Evolutionary conservation across 306 rosid genomes (phyloP).

Genomic region (Elaeagnus macrophylla): DNA sequence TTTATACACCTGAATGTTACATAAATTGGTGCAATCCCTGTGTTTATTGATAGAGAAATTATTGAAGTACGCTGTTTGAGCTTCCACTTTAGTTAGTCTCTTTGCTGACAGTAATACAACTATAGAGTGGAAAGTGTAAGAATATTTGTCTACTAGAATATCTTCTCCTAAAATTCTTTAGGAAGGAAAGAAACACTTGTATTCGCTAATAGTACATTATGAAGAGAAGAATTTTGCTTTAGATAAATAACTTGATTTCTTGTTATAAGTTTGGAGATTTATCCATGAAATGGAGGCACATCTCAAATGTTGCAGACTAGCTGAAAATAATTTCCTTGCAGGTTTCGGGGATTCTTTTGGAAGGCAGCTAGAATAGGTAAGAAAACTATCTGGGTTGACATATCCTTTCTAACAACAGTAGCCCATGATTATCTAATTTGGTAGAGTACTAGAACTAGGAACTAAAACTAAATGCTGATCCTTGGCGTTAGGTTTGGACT

Average conservation of each 20-base stretch:
- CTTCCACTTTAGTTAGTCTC: not conserved
- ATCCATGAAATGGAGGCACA: not conserved
- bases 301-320: not conserved
- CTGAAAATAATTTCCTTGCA: constrained; percentile 6
- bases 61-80: not conserved
- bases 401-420: too few species aligned
- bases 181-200: not conserved
- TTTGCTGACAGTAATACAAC: not conserved
- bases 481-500: too few species aligned
- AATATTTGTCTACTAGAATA: not conserved
- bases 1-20: too few species aligned
- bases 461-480: not conserved
- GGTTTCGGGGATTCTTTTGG: constrained; percentile 33
- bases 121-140: too few species aligned
- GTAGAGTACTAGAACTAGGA: too few species aligned
- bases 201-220: not conserved
- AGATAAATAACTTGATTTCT: not conserved
- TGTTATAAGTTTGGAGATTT: not conserved
- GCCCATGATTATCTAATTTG: too few species aligned
- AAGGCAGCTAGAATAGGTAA: constrained; percentile 35
- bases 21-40: not conserved
- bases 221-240: not conserved
- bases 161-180: not conserved
- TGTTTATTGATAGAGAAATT: too few species aligned
- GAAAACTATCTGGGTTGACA: not conserved